phyloP scores from a whole-genome alignment of 331 rosid genomes.

The Saraca asoca region DNA sequence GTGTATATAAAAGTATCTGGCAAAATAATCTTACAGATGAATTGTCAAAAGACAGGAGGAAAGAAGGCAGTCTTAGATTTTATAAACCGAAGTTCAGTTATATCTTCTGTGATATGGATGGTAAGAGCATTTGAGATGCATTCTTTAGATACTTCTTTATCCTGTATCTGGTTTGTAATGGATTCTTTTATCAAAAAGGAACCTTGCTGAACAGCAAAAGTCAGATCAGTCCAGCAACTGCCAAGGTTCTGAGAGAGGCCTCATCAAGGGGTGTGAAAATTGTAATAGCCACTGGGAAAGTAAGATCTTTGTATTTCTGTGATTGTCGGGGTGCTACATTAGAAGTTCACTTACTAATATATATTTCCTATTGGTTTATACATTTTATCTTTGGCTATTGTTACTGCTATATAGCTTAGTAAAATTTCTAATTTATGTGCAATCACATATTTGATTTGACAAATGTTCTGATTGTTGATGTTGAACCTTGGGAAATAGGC shows the following conservation, averaged over 20 bases:
- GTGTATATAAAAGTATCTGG: slow-evolving; percentile 31
- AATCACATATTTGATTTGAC: slow-evolving; percentile 22
- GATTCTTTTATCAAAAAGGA: slow-evolving; percentile 51
- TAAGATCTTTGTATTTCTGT: slow-evolving; percentile 41
- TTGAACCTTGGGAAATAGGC: slow-evolving; percentile 58
- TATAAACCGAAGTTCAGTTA: slow-evolving; percentile 86
- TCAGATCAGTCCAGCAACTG: slow-evolving; percentile 66
- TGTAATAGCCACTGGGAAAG: slow-evolving; percentile 98
- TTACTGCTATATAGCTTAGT: slow-evolving; percentile 18
- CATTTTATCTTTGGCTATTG: slow-evolving; percentile 22
- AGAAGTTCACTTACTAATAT: slow-evolving; percentile 3
- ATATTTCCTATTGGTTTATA: slow-evolving; percentile 16
- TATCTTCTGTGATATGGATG: slow-evolving; percentile 98
- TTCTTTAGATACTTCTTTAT: slow-evolving; percentile 18
- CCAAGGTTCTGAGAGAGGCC: slow-evolving; percentile 74
- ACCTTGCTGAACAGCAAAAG: slow-evolving; percentile 86
- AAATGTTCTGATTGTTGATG: slow-evolving; percentile 31
- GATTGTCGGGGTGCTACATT: slow-evolving; percentile 24
- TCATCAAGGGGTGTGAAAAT: slow-evolving; percentile 81
- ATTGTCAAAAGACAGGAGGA: slow-evolving; percentile 90
- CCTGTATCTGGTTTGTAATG: slow-evolving; percentile 33
- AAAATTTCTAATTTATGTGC: slow-evolving; percentile 15
- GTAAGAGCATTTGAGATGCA: slow-evolving; percentile 44
- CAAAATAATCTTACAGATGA: slow-evolving; percentile 57
- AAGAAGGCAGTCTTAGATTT: slow-evolving; percentile 88